These are phyloP conservation scores for Rhodosporidiobolus odoratus DNA, from an alignment of 768 basidiomycete species.

Conservation along the genomic window DNA sequence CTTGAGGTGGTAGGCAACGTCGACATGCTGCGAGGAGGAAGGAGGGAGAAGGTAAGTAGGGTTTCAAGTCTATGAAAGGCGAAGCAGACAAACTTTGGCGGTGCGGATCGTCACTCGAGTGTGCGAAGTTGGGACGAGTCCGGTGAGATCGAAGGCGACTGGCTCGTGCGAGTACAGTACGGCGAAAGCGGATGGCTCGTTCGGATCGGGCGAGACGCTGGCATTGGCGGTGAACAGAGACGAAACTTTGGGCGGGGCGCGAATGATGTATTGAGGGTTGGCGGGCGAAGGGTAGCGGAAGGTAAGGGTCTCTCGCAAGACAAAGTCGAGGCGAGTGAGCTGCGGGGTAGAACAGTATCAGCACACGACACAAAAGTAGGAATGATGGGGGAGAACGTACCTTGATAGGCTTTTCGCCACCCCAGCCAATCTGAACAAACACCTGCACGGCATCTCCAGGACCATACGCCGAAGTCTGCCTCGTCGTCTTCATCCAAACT, in stretches of 20 bases:
- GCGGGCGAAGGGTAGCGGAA: slow-evolving; percentile 23
- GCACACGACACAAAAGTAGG: background rate
- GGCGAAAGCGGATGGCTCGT: slow-evolving; percentile 9
- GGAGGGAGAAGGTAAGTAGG: background rate
- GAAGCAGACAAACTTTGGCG: slow-evolving; percentile 11
- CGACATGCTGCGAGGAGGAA: slow-evolving; percentile 21
- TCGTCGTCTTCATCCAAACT: slow-evolving; percentile 11
- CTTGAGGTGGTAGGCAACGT: slow-evolving; percentile 32
- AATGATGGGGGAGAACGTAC: background rate
- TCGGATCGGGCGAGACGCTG: background rate
- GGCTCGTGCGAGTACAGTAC: slow-evolving; percentile 19
- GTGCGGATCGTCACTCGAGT: slow-evolving; percentile 22
- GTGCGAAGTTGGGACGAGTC: slow-evolving; percentile 12
- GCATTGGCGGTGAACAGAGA: slow-evolving; percentile 18
- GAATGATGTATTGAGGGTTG: slow-evolving; percentile 11
- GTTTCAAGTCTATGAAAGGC: background rate
- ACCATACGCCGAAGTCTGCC: slow-evolving; percentile 18
- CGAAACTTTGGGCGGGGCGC: background rate
- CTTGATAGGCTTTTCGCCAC: slow-evolving; percentile 1
- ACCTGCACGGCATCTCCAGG: slow-evolving; percentile 23
- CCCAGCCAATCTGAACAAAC: slow-evolving; percentile 23
- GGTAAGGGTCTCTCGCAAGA: slow-evolving; percentile 28
- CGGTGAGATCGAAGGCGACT: slow-evolving; percentile 8
- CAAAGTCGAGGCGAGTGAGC: slow-evolving; percentile 22
- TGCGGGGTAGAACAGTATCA: background rate